These are phyloP conservation scores for Fusarium nisikadoi DNA, from an alignment of 2,329 filamentous ascomycete species.

Conservation along the genomic window DNA sequence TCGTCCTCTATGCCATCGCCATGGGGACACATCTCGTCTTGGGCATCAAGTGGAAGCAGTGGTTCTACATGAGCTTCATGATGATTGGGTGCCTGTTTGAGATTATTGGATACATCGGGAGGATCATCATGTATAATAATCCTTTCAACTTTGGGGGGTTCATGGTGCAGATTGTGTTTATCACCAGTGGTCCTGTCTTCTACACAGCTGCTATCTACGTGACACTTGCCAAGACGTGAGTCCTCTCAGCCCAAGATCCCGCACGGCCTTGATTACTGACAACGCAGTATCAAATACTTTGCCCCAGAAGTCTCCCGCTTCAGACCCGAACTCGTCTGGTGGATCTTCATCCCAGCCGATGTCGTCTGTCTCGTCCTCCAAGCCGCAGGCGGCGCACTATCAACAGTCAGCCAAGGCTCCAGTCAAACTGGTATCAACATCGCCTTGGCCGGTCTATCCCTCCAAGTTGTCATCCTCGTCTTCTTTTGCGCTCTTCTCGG, in stretches of 20 bases:
- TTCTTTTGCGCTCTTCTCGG: constrained; percentile 60
- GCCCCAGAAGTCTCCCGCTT: constrained; percentile 54
- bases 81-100: constrained; percentile 65
- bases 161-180: constrained; percentile 67
- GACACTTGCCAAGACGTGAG: constrained; percentile 59
- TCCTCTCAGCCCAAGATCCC: accelerated
- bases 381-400: constrained; percentile 64
- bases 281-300: constrained; percentile 51
- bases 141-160: constrained; percentile 69
- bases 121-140: constrained; percentile 65
- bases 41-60: constrained; percentile 55
- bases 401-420: constrained; percentile 56
- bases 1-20: constrained; percentile 57
- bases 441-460: constrained; percentile 62
- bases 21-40: constrained; percentile 56
- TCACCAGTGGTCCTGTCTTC: constrained; percentile 55
- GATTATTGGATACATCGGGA: constrained; percentile 70
- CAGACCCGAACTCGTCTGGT: constrained; percentile 54
- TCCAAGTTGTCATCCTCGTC: constrained; percentile 66
- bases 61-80: constrained; percentile 61
- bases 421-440: constrained; percentile 55
- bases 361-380: constrained; percentile 65
- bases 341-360: constrained; percentile 64
- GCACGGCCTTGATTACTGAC: background rate
- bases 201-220: constrained; percentile 73